These are phyloP conservation scores for Sclerotinia minor DNA, from an alignment of 2,329 filamentous ascomycete species.

Conservation along the genomic window DNA sequence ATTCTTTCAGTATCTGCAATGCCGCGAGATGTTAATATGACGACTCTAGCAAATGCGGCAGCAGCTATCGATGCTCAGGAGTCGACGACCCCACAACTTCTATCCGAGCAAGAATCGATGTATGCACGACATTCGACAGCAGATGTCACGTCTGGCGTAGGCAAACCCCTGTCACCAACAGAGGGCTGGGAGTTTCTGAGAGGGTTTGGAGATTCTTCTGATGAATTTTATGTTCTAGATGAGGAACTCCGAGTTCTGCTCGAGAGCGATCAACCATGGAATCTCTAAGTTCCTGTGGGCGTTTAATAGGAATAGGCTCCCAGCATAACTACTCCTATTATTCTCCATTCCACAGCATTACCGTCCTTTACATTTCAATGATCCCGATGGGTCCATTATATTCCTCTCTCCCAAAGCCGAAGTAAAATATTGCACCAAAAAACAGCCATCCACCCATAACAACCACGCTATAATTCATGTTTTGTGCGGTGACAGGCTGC, in stretches of 20 bases:
- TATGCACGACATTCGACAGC: background rate
- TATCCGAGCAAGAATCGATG: constrained; percentile 16
- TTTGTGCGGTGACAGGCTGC: constrained; percentile 46
- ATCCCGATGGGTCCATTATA: constrained; percentile 36
- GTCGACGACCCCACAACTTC: background rate
- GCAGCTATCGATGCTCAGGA: constrained; percentile 11
- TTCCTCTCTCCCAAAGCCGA: constrained; percentile 34
- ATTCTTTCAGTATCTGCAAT: constrained; percentile 20
- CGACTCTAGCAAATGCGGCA: constrained; percentile 5
- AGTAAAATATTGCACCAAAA: constrained; percentile 44
- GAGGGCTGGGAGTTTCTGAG: constrained; percentile 39
- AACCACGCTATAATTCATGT: constrained; percentile 51
- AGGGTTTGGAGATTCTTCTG: constrained; percentile 38
- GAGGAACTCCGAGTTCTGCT: constrained; percentile 37
- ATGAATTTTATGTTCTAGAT: constrained; percentile 40
- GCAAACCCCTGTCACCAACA: background rate
- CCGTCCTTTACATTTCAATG: background rate
- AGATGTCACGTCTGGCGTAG: background rate
- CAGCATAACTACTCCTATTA: background rate
- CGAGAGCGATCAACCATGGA: constrained; percentile 27
- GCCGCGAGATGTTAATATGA: constrained; percentile 20
- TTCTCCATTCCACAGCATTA: background rate
- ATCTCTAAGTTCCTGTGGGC: constrained; percentile 18
- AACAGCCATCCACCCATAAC: constrained; percentile 47
- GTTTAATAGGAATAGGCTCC: background rate